Conservation (phyloP, 2,329 filamentous ascomycete species). For the Xylariales sp. region DNA sequence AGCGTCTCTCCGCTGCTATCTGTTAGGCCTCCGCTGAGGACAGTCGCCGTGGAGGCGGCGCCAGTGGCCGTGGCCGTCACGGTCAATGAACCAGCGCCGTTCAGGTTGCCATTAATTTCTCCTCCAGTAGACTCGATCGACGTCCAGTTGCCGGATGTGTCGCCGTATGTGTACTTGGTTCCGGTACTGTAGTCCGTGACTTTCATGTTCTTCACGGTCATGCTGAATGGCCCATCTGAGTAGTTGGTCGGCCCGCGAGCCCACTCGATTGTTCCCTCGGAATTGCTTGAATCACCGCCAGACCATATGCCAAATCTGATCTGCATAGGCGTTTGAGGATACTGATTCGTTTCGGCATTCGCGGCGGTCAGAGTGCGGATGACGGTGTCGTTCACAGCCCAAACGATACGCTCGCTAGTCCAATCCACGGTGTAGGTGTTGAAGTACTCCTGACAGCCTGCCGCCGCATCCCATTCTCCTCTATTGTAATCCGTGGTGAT, state of each 20-base stretch:
- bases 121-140: conserved; percentile 83
- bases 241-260: conserved; percentile 84
- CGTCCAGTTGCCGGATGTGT: conserved; percentile 71
- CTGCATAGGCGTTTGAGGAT: conserved; percentile 94
- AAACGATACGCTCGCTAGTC: conserved; percentile 80
- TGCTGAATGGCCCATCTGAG: conserved; percentile 74
- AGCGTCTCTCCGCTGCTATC: conserved; percentile 50
- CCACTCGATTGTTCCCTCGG: conserved; percentile 82
- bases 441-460: conserved; percentile 67
- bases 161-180: conserved; percentile 75
- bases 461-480: conserved; percentile 70
- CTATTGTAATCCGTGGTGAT: conserved; percentile 82
- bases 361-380: conserved; percentile 70
- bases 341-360: conserved; percentile 69
- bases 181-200: conserved; percentile 94
- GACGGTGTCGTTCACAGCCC: conserved; percentile 75
- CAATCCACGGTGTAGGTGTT: conserved; percentile 91
- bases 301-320: conserved; percentile 91
- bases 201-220: conserved; percentile 72
- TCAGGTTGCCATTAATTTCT: conserved; percentile 63
- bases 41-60: conserved; percentile 56
- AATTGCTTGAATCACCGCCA: conserved; percentile 79
- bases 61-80: conserved; percentile 59
- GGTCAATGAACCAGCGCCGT: conserved; percentile 45
- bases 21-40: conserved; percentile 66